These are phyloP conservation scores for Afroboletus lepidellus DNA, from an alignment of 1,284 basidiomycete genomes.

Conservation along the genomic window DNA sequence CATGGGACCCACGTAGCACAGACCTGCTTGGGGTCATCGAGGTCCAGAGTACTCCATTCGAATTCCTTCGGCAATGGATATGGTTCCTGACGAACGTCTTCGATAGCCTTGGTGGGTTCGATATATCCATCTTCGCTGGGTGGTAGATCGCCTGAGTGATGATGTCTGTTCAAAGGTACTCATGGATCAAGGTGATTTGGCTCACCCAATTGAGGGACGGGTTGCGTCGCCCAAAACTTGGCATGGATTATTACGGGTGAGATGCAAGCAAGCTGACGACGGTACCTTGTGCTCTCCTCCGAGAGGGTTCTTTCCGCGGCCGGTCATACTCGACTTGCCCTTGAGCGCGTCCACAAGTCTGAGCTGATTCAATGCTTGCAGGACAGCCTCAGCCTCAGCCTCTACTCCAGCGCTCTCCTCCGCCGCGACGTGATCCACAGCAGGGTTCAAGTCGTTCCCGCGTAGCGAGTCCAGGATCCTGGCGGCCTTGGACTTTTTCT, in stretches of 20 bases:
- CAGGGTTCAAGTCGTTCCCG: conserved; percentile 46
- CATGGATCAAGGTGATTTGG: background rate
- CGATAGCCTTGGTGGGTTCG: conserved; percentile 75
- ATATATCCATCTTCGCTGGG: conserved; percentile 84
- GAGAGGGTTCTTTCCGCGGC: conserved; percentile 71
- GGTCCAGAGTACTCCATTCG: conserved; percentile 86
- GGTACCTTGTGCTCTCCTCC: conserved; percentile 86
- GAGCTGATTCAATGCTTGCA: conserved; percentile 62
- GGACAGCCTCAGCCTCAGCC: conserved; percentile 58
- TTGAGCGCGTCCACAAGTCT: conserved; percentile 73
- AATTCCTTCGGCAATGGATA: conserved; percentile 91
- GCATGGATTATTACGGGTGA: conserved; percentile 6
- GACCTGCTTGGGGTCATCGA: conserved; percentile 75
- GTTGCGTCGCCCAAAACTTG: conserved; percentile 95
- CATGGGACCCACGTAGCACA: background rate
- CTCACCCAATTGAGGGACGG: conserved; percentile 83
- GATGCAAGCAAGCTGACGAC: conserved; percentile 5
- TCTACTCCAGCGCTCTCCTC: conserved; percentile 50
- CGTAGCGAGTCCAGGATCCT: conserved; percentile 47
- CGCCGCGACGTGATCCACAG: conserved; percentile 58
- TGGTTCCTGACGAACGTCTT: conserved; percentile 84
- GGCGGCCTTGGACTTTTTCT: conserved; percentile 72
- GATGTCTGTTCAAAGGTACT: conserved; percentile 2
- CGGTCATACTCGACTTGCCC: conserved; percentile 68
- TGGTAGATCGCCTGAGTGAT: conserved; percentile 57